These are phyloP conservation scores for Epichloe baconii DNA, from an alignment of 2,329 filamentous ascomycete species.

Conservation along the genomic window DNA sequence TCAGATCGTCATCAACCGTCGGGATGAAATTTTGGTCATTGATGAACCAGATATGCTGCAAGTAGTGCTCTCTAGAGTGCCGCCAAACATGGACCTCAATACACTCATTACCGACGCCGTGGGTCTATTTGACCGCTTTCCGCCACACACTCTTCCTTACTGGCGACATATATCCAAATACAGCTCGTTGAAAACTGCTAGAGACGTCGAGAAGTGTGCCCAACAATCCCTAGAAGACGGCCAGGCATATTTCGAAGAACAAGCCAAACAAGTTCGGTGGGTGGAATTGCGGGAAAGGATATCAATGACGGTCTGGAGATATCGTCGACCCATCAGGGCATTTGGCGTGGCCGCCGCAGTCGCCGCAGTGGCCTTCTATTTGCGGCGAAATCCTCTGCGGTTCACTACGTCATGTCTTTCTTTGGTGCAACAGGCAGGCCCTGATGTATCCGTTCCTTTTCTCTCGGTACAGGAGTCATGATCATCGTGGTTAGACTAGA, in stretches of 20 bases:
- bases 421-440: slow-evolving; percentile 10
- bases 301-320: slow-evolving; percentile 38
- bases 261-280: slow-evolving; percentile 58
- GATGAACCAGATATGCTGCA: slow-evolving; percentile 91
- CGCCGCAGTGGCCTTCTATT: slow-evolving; percentile 53
- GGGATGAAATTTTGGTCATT: slow-evolving; percentile 76
- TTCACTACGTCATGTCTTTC: slow-evolving; percentile 15
- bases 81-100: slow-evolving; percentile 69
- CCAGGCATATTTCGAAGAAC: slow-evolving; percentile 51
- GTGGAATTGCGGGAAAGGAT: slow-evolving; percentile 34
- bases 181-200: slow-evolving; percentile 79
- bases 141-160: slow-evolving; percentile 56
- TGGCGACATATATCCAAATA: slow-evolving; percentile 62
- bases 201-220: slow-evolving; percentile 33
- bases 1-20: slow-evolving; percentile 69
- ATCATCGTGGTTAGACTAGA: background rate
- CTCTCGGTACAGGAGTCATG: background rate
- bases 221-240: slow-evolving; percentile 54
- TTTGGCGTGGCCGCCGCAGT: slow-evolving; percentile 53
- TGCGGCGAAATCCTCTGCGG: slow-evolving; percentile 35
- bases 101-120: slow-evolving; percentile 55
- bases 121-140: slow-evolving; percentile 48
- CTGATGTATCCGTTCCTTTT: background rate
- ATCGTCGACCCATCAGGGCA: slow-evolving; percentile 50
- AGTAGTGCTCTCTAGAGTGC: slow-evolving; percentile 75